These are phyloP conservation scores for Verticillium klebahnii DNA, from an alignment of 2,329 filamentous ascomycete species.

Conservation along the genomic window DNA sequence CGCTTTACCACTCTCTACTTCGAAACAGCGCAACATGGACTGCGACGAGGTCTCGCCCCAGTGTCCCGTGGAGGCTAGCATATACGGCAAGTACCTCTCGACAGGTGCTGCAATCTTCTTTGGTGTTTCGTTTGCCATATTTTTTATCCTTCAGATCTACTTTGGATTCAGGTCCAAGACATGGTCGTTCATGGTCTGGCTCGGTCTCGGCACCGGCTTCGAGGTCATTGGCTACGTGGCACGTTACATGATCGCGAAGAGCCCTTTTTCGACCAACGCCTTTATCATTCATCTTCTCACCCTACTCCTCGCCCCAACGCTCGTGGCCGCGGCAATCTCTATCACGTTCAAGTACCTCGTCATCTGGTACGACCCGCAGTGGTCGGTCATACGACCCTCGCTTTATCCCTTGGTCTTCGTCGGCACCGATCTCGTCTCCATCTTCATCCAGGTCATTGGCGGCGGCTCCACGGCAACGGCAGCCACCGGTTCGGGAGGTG, in stretches of 20 bases:
- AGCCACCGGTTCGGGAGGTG: conserved; percentile 2
- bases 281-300: conserved; percentile 36
- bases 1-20: neutral
- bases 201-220: neutral
- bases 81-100: neutral
- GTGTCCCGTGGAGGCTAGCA: neutral
- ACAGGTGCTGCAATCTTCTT: neutral
- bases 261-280: conserved; percentile 32
- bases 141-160: neutral
- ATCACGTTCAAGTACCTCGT: conserved; percentile 41
- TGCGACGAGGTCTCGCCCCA: neutral
- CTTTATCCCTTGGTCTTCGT: conserved; percentile 47
- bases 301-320: conserved; percentile 36
- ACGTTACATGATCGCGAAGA: conserved; percentile 12
- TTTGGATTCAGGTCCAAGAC: neutral
- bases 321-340: conserved; percentile 40
- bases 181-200: conserved; percentile 2
- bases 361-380: conserved; percentile 33
- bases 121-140: neutral
- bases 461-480: conserved; percentile 8
- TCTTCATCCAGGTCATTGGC: conserved; percentile 18
- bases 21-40: neutral
- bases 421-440: conserved; percentile 38
- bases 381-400: conserved; percentile 32
- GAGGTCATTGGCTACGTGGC: neutral